Evolutionary conservation across 1,139 yeast species (phyloP).

Genomic region (Nakaseomyces delphensis): DNA sequence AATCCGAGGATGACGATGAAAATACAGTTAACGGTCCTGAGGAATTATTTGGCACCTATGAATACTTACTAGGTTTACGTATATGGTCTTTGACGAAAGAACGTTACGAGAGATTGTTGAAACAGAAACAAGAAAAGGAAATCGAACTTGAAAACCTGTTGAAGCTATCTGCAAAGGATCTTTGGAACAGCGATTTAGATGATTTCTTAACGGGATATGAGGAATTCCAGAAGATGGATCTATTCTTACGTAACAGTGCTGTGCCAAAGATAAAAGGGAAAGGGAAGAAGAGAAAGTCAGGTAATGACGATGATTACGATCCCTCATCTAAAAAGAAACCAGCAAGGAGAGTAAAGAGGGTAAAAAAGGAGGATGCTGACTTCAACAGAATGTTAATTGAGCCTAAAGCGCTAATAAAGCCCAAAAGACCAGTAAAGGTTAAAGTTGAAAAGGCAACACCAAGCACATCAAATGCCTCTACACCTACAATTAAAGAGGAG

Average conservation of each 20-base stretch:
- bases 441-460: constrained; percentile 19
- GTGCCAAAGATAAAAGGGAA: constrained; percentile 20
- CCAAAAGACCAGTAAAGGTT: constrained; percentile 21
- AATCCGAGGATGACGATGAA: constrained; percentile 30
- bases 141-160: constrained; percentile 60
- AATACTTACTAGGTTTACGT: constrained; percentile 77
- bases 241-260: constrained; percentile 34
- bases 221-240: constrained; percentile 49
- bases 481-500: constrained; percentile 12
- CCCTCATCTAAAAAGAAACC: constrained; percentile 25
- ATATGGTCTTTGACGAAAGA: constrained; percentile 91
- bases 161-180: constrained; percentile 68
- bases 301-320: constrained; percentile 28
- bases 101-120: constrained; percentile 68
- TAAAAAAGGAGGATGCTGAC: constrained; percentile 24
- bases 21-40: constrained; percentile 30
- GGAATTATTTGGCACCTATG: constrained; percentile 49
- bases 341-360: constrained; percentile 14
- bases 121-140: constrained; percentile 66
- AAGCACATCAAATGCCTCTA: constrained; percentile 9
- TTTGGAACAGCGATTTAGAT: constrained; percentile 81
- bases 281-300: constrained; percentile 29
- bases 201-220: constrained; percentile 61
- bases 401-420: constrained; percentile 22
- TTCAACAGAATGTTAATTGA: constrained; percentile 28